Evolutionary conservation across 768 basidiomycete genomes (phyloP), one percentile per base, ranked within the genome.

Genomic region (Crepidotus variabilis): DNA sequence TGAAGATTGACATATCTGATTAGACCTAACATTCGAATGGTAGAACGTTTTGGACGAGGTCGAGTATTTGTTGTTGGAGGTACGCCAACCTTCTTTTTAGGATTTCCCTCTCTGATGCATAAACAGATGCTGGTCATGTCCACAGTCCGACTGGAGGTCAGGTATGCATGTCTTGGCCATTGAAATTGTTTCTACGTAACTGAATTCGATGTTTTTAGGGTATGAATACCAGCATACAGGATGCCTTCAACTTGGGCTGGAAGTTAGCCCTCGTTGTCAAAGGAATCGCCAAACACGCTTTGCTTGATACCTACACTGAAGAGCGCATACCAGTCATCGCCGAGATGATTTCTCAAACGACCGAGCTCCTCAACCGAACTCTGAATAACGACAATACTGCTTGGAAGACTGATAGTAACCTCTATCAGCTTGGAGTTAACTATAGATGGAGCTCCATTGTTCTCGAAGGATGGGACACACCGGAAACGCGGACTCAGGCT

Each of bases 391-490:
- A 50, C 4, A 63, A 63, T 14, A 60, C 55, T 10, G 53, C 55
- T 2, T 69, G 64, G 66, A 57, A 66, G 14, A 62, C 65, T 20
- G 55, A 52, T 2, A 60, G 63, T 2, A 62, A 65, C 4, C 57
- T 80, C 4, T 61, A 67, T 18, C 77, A 79, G 63, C 75, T 82
- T 36, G 81, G 79, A 5, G 69, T 83, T 43, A 83, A 84, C 65
- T 84, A 78, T 61, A 73, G 83, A 10, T 75, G 75, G 67, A 82
- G 82, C 59, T 60, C 75, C 0, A 71, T 82, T 21, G 70, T 83
- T 1, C n/a, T 78, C 13, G 82, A 83, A 51, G 74, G 75, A 34
- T 21, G 54, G 18, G 28, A 55, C 13, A 32, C 54, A 1, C 46
- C 33, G 45, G 46, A 55, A 55, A 18, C 28, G 21, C 56, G 54